Base-by-base conservation (phyloP, 768 basidiomycete genomes). In the Amanita pseudoporphyria region DNA sequence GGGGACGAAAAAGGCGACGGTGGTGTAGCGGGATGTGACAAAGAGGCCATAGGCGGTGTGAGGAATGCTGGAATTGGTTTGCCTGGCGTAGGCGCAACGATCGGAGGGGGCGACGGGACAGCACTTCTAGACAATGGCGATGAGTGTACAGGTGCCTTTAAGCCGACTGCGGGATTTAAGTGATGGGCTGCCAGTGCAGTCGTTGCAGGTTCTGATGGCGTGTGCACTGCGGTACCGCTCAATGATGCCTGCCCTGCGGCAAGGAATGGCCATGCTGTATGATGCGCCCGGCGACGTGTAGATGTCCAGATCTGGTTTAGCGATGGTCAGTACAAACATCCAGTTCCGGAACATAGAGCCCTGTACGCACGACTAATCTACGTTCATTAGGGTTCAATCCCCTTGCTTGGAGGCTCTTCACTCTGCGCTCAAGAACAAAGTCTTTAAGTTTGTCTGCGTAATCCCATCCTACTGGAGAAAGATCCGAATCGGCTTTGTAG, bases 401-500 rank as follows among this genome's bases (percentile, higher is more conserved):
- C 26, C 83, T 77, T 53, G 84, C 78, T 59, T 88, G 81, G 13
- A 87, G 69, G 10, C 80, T 73, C 63, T 87, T 87, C 19, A 81
- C 78, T 26, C 94, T 78, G 40, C 92, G 77, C 37, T 91, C 82
- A 6, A 89, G 71, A 16, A 99, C 87, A 54, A 95, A 95, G 37
- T 96, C 88, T 57, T 86, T 92, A 52, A 99, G 71, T 35, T 74
- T 76, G 56, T 90, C 87, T 2, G 94, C 84, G 56, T 99, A 99
- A 52, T 96, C 93, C 89, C 91, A 92, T 2, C 96, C 96, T 0
- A 83, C 84, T 2, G 89, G 87, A 1, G 94, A 96, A 9, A 99
- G 77, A 64, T 98, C 95, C 1, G 94, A 92, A 60, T 99, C 96
- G 32, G 96, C 94, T 68, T 94, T 95, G 74, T 94, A 98, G 5